Evolutionary conservation across 106 monocot species (phyloP), one percentile per base, ranked within the genome.

Genomic region (Posidonia australis): DNA sequence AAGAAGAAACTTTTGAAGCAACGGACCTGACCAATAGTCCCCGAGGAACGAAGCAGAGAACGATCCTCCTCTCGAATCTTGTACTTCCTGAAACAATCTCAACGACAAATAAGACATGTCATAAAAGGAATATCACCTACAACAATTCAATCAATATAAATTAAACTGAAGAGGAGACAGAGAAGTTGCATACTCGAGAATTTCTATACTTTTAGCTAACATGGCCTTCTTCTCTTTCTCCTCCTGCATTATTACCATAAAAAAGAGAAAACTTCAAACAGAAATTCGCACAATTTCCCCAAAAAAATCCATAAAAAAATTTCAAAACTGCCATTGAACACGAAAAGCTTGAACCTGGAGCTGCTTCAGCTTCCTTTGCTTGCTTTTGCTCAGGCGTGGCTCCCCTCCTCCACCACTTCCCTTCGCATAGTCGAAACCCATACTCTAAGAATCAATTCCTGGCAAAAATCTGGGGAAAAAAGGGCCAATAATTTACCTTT

Each of bases 11-110:
- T 46, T 14, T 9, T 36, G 5, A 42, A 52, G 24, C 20, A n/a
- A 41, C 80, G 73, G 72, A 90, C 96, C 70, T 87, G 80, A 12
- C 96, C 90, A 59, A 90, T 98, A 62, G 87, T 98, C n/a, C 90
- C 87, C 11, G 90, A 98, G 62, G 90, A 84, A 63, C 68, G 74
- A 24, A 98, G 58, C 62, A 98, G 62, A 58, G 81, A 71, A 65
- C 77, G 70, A 47, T 78, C 84, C 63, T 70, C 67, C 63, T 98
- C 90, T 29, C 27, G 53, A 57, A 98, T 79, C 60, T 80, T 90
- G 58, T 81, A 55, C 52, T 84, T 82, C 96, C 96, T 98, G 42
- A 32, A 67, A 27, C 6, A 60, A 4, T 28, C 17, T 56, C 32
- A 48, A n/a, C 22, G 18, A 46, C 0, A 9, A 62, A 13, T 51